Evolutionary conservation across 2,329 filamentous ascomycete species (phyloP), one percentile per base, ranked within the genome.

Genomic region (Didymella pomorum): DNA sequence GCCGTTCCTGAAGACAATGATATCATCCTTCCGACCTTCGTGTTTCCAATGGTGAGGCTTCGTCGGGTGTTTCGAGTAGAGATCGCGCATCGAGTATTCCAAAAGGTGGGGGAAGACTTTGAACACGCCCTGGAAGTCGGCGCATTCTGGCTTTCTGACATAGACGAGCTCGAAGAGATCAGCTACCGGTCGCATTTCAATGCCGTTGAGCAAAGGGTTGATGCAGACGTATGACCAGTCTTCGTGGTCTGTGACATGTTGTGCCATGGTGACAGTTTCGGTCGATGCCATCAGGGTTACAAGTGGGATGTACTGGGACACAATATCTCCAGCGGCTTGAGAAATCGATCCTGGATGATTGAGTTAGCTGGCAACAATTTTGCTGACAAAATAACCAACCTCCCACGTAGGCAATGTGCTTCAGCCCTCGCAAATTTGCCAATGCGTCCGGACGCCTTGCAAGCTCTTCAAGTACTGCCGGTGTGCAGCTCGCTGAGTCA

Each of bases 21-120:
- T 60, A 18, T 71, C 63, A 20, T 71, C 67, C 54, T 62, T 66
- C 2, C 66, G 56, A 1, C 65, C 57, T 56, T 69, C 66, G 43
- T 66, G 60, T 37, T 62, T 72, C 68, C 69, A 73, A 46, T 70
- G 68, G 39, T 70, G 23, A n/a, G 62, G 60, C 53, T 70, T 71
- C 10, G 61, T 67, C 7, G 67, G 65, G 29, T 71, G 68, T 44
- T 61, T 65, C 2, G 67, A 68, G 35, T 67, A 72, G 0, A 71
- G 56, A 37, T 71, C 68, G 7, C 59, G 56, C 64, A 63, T 70
- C 2, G 67, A 62, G 26, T 60, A 66, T 49, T 71, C 70, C 4
- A 60, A 35, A 11, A 68, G 21, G 2, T 58, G 35, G 28, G 65
- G 65, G 23, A 60, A 66, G 2, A 58, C 39, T 28, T 66, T 67